These are phyloP conservation scores for Cyberlindnera japonica DNA, from an alignment of 805 yeast species.

Conservation along the genomic window DNA sequence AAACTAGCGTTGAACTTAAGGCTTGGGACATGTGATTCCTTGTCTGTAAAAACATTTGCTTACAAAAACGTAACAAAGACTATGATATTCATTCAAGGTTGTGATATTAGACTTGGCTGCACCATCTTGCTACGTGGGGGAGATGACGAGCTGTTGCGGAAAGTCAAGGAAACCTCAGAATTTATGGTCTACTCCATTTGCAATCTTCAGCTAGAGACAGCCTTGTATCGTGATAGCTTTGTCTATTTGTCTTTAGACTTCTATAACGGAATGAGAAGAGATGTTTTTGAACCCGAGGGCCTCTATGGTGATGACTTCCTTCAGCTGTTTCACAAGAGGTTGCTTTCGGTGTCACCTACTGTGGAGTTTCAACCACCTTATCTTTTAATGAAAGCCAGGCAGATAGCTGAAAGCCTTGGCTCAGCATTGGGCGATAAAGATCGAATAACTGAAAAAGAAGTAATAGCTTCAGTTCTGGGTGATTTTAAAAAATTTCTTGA, in stretches of 20 bases:
- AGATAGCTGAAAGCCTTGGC: conserved; percentile 40
- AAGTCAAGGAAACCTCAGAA: conserved; percentile 74
- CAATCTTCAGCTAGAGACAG: conserved; percentile 76
- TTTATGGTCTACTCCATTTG: conserved; percentile 76
- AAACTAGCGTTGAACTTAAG: conserved; percentile 68
- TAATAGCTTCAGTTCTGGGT: conserved; percentile 8
- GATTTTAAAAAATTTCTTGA: conserved; percentile 16
- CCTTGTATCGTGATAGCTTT: conserved; percentile 67
- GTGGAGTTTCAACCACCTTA: conserved; percentile 72
- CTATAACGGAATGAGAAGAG: conserved; percentile 27
- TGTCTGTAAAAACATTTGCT: conserved; percentile 67
- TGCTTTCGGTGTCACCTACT: conserved; percentile 81
- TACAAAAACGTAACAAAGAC: conserved; percentile 58
- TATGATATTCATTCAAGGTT: conserved; percentile 76
- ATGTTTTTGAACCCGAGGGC: conserved; percentile 12
- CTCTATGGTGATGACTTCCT: conserved; percentile 36
- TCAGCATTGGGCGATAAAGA: conserved; percentile 26
- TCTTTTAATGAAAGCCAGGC: conserved; percentile 51
- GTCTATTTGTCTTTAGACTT: conserved; percentile 44
- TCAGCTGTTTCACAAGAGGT: conserved; percentile 41
- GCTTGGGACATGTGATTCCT: conserved; percentile 69
- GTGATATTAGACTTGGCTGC: conserved; percentile 69
- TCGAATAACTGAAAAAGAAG: conserved; percentile 18
- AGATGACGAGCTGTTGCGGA: conserved; percentile 52
- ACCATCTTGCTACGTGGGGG: conserved; percentile 87